Evolutionary conservation across 495 filamentous ascomycete genomes (phyloP), one percentile per base, ranked within the genome.

Genomic region (Alectoria sarmentosa): DNA sequence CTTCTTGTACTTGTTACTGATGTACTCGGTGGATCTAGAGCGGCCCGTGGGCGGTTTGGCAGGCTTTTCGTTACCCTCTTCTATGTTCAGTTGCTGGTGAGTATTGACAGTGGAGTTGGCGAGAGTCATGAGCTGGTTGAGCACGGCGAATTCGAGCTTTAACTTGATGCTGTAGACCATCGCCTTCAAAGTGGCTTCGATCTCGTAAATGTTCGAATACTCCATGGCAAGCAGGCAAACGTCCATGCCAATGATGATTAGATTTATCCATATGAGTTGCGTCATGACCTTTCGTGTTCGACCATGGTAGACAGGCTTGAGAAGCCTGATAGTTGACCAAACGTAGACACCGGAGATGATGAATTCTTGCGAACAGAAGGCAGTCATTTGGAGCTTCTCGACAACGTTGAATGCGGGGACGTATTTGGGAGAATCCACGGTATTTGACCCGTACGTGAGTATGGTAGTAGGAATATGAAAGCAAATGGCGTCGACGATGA

Each of bases 161-260:
- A 88, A 73, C 69, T 88, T 88, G 61, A 87, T 73, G 73, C 84
- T 86, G 73, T 86, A 87, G 4, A 85, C 70, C 65, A 82, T 77
- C 7, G 76, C 79, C 72, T 87, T 86, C 48, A 83, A 73, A 3
- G 77, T 79, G 23, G 80, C 83, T 67, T 87, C 79, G 41, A 84
- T 74, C 5, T 79, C 76, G 67, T 82, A 86, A n/a, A 76, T 69
- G 62, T 76, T 75, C 10, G 79, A 72, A 67, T 80, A 83, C 64
- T 87, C 80, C 61, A 82, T 63, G 1, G 72, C 71, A 21, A 88
- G 67, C 30, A 83, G 68, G 23, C 75, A 61, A 42, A 82, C 56
- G 65, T 84, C 81, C 78, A 84, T 78, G 8, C 73, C 60, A 30
- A 87, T 77, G 58, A 83, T 81, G 19, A 77, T 66, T 46, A 80